These are phyloP conservation scores for Lodderomyces elongisporus DNA, from an alignment of 1,139 yeast species.

Conservation along the genomic window DNA sequence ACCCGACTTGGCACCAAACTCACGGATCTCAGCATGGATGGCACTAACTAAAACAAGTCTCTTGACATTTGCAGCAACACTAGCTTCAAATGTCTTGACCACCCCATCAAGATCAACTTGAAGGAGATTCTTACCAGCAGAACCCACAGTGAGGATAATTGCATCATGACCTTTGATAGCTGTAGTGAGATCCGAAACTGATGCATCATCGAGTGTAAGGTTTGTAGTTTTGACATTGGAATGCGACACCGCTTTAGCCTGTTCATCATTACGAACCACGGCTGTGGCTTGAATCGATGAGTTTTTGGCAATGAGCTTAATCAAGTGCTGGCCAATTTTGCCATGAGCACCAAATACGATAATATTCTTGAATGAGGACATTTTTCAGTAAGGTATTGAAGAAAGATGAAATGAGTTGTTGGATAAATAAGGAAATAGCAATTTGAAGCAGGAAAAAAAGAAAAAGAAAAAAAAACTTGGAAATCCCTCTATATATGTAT, in stretches of 20 bases:
- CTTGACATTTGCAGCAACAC: constrained; percentile 39
- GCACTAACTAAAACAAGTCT: constrained; percentile 57
- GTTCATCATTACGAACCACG: constrained; percentile 45
- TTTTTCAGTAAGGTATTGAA: too few relatives aligned
- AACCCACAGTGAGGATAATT: constrained; percentile 60
- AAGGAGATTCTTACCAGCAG: constrained; percentile 52
- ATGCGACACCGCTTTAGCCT: constrained; percentile 23
- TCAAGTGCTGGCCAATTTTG: constrained; percentile 43
- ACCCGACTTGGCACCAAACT: constrained; percentile 24
- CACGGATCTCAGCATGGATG: constrained; percentile 46
- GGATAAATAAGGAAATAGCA: too few relatives aligned
- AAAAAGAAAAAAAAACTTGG: too few relatives aligned
- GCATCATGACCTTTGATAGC: constrained; percentile 48
- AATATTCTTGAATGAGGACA: constrained; percentile 3
- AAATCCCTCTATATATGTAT: too few relatives aligned
- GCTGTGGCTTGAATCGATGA: constrained; percentile 39
- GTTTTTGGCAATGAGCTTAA: constrained; percentile 19
- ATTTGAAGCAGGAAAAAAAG: too few relatives aligned
- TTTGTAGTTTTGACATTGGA: constrained; percentile 32
- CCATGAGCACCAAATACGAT: constrained; percentile 61
- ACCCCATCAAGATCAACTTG: constrained; percentile 62
- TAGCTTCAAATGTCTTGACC: constrained; percentile 54
- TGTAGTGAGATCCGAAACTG: constrained; percentile 28
- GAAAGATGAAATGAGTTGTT: too few relatives aligned
- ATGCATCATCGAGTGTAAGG: constrained; percentile 33